Percentiles rank a stretch among this genome's conserved stretches.
Evolutionary conservation across 768 basidiomycete genomes (phyloP).

Genomic region (Kwoniella newhampshirensis): DNA sequence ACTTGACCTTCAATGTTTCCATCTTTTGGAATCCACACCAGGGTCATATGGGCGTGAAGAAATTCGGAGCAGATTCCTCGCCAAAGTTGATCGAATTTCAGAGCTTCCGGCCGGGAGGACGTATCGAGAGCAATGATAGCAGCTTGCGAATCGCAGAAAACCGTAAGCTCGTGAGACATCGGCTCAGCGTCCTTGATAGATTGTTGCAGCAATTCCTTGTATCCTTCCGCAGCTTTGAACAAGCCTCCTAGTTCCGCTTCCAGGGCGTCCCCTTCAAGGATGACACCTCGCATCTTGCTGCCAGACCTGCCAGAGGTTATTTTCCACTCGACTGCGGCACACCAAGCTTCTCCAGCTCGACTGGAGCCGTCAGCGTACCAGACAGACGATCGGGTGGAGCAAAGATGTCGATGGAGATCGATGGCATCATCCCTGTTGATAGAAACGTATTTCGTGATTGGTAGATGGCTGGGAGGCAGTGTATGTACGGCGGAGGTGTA

Average conservation of each 20-base stretch:
- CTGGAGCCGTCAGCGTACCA: slow-evolving; percentile 48
- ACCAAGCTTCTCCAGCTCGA: slow-evolving; percentile 50
- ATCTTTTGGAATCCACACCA: slow-evolving; percentile 51
- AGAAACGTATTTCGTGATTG: slow-evolving; percentile 41
- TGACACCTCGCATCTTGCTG: slow-evolving; percentile 45
- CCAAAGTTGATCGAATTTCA: slow-evolving; percentile 48
- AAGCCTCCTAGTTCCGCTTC: slow-evolving; percentile 50
- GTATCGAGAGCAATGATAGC: slow-evolving; percentile 50
- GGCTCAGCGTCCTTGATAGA: slow-evolving; percentile 35
- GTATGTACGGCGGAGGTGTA: slow-evolving; percentile 35
- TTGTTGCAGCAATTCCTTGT: slow-evolving; percentile 33
- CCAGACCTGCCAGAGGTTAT: slow-evolving; percentile 33
- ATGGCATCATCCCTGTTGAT: slow-evolving; percentile 39
- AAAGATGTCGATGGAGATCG: slow-evolving; percentile 40
- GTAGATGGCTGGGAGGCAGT: slow-evolving; percentile 40
- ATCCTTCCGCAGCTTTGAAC: slow-evolving; percentile 50
- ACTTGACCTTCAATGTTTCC: slow-evolving; percentile 46
- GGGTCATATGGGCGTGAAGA: slow-evolving; percentile 42
- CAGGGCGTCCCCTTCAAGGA: slow-evolving; percentile 42
- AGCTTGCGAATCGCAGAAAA: slow-evolving; percentile 51
- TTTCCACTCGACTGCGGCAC: slow-evolving; percentile 51
- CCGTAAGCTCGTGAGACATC: slow-evolving; percentile 43
- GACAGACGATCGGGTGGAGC: slow-evolving; percentile 23
- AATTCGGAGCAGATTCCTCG: slow-evolving; percentile 41
- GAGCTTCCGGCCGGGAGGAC: slow-evolving; percentile 41